Percentiles rank a stretch among this genome's conserved stretches.
Evolutionary conservation across 345 rosid species (phyloP).

Genomic region (Raphanus sativus): DNA sequence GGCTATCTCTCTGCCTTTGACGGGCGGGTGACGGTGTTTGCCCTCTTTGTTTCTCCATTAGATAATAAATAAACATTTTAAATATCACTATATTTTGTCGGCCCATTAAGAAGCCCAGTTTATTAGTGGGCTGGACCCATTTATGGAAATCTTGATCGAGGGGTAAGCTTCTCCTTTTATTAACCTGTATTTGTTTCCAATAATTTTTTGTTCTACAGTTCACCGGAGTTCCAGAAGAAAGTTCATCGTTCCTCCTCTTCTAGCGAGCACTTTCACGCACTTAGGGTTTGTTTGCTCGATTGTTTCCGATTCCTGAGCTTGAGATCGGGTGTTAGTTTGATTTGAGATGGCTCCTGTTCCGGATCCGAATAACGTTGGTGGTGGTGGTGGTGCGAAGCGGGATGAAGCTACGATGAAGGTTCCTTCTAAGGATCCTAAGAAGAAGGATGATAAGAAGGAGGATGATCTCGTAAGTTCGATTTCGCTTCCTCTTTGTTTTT

Average conservation of each 20-base stretch:
- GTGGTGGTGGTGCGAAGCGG: conserved; percentile 44
- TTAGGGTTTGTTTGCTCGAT: conserved; percentile 35
- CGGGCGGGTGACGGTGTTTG: conserved; percentile 22
- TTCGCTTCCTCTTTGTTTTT: background rate
- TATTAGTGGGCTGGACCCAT: background rate
- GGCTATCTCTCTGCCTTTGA: conserved; percentile 10
- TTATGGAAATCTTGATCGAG: conserved; percentile 25
- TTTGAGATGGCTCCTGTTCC: conserved; percentile 47
- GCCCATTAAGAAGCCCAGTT: background rate
- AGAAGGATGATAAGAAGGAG: conserved; percentile 88
- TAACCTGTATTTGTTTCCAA: background rate
- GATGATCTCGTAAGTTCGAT: conserved; percentile 71
- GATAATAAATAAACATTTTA: background rate
- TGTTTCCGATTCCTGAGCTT: background rate
- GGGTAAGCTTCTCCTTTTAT: conserved; percentile 22
- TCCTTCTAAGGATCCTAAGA: conserved; percentile 81
- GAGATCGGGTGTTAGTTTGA: conserved; percentile 20
- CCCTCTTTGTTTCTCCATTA: background rate
- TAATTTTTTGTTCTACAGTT: background rate
- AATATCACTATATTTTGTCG: background rate
- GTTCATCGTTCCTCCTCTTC: conserved; percentile 25
- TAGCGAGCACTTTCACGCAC: background rate
- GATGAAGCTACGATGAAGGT: conserved; percentile 60
- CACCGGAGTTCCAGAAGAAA: conserved; percentile 8
- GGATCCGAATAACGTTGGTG: conserved; percentile 56